phyloP scores from a whole-genome alignment of 2,329 filamentous ascomycete species.

The Xylariaceae sp. region DNA sequence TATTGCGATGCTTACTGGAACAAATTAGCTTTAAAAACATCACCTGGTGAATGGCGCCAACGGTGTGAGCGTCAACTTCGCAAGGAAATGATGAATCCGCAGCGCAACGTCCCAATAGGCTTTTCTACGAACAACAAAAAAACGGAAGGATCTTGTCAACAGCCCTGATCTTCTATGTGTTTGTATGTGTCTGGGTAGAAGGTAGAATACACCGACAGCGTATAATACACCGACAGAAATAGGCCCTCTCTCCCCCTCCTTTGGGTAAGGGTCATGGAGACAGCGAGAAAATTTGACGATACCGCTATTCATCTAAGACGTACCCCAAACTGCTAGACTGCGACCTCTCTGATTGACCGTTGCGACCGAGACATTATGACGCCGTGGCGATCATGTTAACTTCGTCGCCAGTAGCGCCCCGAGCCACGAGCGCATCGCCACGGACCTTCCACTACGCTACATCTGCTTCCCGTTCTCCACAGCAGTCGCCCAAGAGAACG shows the following conservation, averaged over 20 bases:
- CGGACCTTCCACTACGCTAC: slow-evolving; percentile 52
- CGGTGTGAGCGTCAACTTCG: neutral
- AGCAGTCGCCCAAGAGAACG: slow-evolving; percentile 45
- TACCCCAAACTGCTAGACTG: neutral
- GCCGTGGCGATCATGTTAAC: slow-evolving; percentile 61
- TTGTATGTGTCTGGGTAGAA: too few relatives aligned
- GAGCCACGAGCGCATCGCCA: slow-evolving; percentile 57
- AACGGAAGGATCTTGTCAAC: neutral
- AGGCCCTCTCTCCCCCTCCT: neutral
- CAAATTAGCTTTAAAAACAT: slow-evolving; percentile 22
- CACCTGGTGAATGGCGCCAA: neutral
- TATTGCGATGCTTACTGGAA: slow-evolving; percentile 10
- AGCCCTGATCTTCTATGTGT: neutral
- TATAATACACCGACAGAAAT: too few relatives aligned
- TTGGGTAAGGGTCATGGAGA: neutral
- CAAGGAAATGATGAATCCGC: neutral
- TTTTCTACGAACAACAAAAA: neutral
- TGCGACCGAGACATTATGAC: slow-evolving; percentile 43
- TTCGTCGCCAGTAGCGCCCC: slow-evolving; percentile 56
- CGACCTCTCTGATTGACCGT: slow-evolving; percentile 8
- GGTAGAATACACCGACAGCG: too few relatives aligned
- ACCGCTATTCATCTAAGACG: neutral
- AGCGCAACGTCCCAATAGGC: neutral
- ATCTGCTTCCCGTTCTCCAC: slow-evolving; percentile 43
- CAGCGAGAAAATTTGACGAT: neutral